Conservation (phyloP, 148 eudicot genomes). For the Euryodendron excelsum region DNA sequence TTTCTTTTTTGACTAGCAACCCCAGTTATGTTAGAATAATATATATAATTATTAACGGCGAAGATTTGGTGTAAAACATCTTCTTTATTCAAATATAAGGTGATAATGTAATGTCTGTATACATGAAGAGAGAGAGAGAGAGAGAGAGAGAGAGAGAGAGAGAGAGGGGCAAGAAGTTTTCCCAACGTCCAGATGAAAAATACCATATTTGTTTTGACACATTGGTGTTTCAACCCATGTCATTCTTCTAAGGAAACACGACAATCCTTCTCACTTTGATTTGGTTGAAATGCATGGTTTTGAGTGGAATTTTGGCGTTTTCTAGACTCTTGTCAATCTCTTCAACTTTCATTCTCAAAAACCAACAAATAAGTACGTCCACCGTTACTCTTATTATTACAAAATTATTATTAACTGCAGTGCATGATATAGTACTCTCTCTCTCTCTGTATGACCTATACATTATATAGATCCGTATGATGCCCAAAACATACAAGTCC, state of each 20-base stretch:
- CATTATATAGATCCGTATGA: too few species aligned
- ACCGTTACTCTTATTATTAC: background rate
- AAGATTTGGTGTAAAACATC: background rate
- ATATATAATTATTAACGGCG: background rate
- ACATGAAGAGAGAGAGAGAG: background rate
- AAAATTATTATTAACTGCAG: constrained; percentile 3
- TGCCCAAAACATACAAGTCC: background rate
- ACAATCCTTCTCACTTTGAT: constrained; percentile 19
- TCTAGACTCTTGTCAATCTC: constrained; percentile 1
- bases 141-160: constrained; percentile 3
- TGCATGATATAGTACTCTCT: background rate
- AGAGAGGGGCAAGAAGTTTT: background rate
- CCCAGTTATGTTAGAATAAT: background rate
- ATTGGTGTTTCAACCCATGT: background rate
- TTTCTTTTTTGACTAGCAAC: constrained; percentile 30
- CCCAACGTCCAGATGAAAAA: background rate
- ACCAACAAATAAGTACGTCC: background rate
- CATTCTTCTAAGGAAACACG: background rate
- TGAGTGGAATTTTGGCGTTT: constrained; percentile 32
- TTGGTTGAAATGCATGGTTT: constrained; percentile 20
- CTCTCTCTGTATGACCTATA: too few species aligned
- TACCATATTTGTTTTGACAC: background rate
- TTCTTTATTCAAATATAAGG: background rate
- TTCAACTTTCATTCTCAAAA: background rate
- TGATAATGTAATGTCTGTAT: background rate